Base-by-base conservation (phyloP, 768 basidiomycete species). In the Harrya chromipes region DNA sequence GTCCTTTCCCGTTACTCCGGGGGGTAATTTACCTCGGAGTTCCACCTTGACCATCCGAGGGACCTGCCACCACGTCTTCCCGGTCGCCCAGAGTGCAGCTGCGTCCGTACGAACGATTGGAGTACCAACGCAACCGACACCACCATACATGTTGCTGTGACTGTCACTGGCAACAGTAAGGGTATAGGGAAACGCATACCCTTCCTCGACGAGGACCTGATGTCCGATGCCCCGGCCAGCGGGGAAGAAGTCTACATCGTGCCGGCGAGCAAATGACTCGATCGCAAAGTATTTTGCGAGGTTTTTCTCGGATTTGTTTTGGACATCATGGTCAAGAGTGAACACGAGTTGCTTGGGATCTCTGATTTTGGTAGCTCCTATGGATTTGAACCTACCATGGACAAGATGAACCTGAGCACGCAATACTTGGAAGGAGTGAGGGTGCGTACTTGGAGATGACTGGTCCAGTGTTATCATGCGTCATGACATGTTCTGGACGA, bases 51-150 rank as follows among this genome's bases (percentile, higher is more conserved):
- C 82, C 81, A 97, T 94, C 4, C 92, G 82, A 13, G 97, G 97
- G 29, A 99, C 86, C 71, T 98, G 97, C 97, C 95, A 98, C 97
- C 97, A 99, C 1, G 97, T 98, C 67, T 89, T 91, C 19, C 94
- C 94, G 0, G 97, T 98, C 12, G 97, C 93, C 97, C 97, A 99
- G 11, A 99, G 78, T 19, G 89, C 95, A 0, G 93, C 93, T 19
- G 90, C 90, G 57, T 95, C 93, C 12, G 92, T 97, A 43, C 97
- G 83, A 6, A 98, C 97, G 55, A 98, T 97, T 0, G 97, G 93
- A 0, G 97, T 99, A 3, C 97, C 97, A 4, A 99, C 83, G 62
- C 94, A 95, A 1, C 93, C 95, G 4, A 99, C 90, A 29, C 94
- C 97, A 16, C 97, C 97, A 62, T 99, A 99, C 90, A 98, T 98